Evolutionary conservation across 495 filamentous ascomycete species (phyloP), one percentile per base, ranked within the genome.

Genomic region (Friedmanniomyces simplex): DNA sequence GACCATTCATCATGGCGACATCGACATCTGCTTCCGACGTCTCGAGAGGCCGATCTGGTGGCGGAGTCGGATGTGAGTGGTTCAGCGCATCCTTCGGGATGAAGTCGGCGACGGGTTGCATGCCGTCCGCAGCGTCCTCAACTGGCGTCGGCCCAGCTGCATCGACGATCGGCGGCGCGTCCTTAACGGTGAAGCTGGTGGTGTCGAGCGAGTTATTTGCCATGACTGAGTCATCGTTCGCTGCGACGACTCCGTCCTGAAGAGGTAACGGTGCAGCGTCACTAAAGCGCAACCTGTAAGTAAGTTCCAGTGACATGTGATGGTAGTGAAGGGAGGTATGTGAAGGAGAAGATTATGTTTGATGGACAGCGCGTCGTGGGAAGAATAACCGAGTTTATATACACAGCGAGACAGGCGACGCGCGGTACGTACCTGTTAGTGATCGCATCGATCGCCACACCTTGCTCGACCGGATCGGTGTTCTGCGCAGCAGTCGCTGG

Each of bases 81-180:
- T 37, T 49, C 16, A 62, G 16, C 13, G 54, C 37, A 18, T 59
- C 55, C 49, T 69, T 68, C 12, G 67, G 64, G 18, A 70, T 57
- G 54, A 68, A 69, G 22, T 60, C 62, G 11, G 66, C 56, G 13
- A 63, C 46, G 8, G 60, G 57, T 12, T 66, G 66, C 22, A 68
- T 68, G 59, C 67, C 66, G 46, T 47, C 62, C 7, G 61, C 57
- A 18, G 67, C 63, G 47, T 68, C 54, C 16, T 62, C 63, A 11
- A 60, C 55, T n/a, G 62, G 67, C 13, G 61, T 61, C 11, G 58
- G 41, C 10, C 55, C 60, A 14, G 45, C 41, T 32, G 57, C 56
- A 43, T 55, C 54, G 7, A 42, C 18, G 20, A 53, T 50, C 21
- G 56, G 45, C 1, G 34, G 14, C 28, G 52, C 42, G 28, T 41